Evolutionary conservation across 2,329 filamentous ascomycete species (phyloP).

Genomic region (Fusarium sublunatum): DNA sequence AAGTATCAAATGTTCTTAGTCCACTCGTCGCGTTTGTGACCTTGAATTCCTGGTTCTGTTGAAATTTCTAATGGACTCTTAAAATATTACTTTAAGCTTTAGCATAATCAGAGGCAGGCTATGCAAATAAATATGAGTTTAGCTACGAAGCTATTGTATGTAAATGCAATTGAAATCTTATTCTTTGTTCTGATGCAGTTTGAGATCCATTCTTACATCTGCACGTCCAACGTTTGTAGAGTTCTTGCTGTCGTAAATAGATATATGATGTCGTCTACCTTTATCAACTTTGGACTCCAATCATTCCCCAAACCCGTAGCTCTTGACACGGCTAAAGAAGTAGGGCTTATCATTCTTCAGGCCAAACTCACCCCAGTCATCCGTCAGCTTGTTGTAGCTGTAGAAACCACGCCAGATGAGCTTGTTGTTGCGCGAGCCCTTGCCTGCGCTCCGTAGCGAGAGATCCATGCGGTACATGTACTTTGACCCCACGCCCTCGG

Average conservation of each 20-base stretch:
- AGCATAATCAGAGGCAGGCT: no score
- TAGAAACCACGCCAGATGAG: slow-evolving; percentile 89
- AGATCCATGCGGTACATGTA: slow-evolving; percentile 90
- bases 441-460: slow-evolving; percentile 71
- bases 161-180: neutral
- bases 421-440: slow-evolving; percentile 82
- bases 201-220: neutral
- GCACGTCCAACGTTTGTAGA: neutral
- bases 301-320: slow-evolving; percentile 64
- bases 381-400: slow-evolving; percentile 88
- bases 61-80: no score
- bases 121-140: no score
- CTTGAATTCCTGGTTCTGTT: no score
- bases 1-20: no score
- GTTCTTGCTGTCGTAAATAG: no score
- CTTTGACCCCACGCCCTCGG: slow-evolving; percentile 80
- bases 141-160: no score
- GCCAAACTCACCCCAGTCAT: slow-evolving; percentile 88
- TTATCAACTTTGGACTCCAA: slow-evolving; percentile 1
- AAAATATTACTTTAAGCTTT: no score
- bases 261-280: neutral
- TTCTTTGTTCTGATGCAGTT: neutral
- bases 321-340: slow-evolving; percentile 74
- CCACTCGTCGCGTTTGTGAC: no score
- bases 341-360: slow-evolving; percentile 73